These are phyloP conservation scores for Colletotrichum agaves DNA, from an alignment of 2,329 filamentous ascomycete species.

Conservation along the genomic window DNA sequence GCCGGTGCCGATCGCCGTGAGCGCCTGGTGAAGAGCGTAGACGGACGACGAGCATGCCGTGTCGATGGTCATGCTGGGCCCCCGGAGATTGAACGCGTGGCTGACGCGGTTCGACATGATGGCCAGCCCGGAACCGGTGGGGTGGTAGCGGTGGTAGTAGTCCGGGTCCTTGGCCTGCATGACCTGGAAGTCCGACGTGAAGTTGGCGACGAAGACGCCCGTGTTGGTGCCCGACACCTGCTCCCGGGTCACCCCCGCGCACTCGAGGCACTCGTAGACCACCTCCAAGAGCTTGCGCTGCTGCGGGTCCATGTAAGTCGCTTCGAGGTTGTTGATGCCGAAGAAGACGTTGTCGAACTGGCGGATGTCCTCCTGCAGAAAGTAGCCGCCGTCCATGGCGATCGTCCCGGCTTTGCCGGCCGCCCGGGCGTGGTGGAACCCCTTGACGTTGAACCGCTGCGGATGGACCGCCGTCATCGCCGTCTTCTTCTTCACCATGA, in stretches of 20 bases:
- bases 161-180: constrained; percentile 34
- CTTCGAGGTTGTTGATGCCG: constrained; percentile 50
- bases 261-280: constrained; percentile 53
- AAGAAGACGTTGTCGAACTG: constrained; percentile 53
- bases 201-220: constrained; percentile 45
- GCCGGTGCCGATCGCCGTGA: constrained; percentile 44
- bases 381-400: constrained; percentile 40
- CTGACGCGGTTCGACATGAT: constrained; percentile 52
- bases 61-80: constrained; percentile 46
- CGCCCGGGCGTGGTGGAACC: background rate
- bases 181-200: constrained; percentile 41
- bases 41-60: constrained; percentile 51
- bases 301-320: constrained; percentile 54
- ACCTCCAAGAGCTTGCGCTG: constrained; percentile 53
- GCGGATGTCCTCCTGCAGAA: constrained; percentile 43
- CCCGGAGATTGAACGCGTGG: constrained; percentile 43
- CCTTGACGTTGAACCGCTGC: background rate
- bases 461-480: background rate
- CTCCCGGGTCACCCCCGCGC: constrained; percentile 46
- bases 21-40: constrained; percentile 45
- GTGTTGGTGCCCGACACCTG: constrained; percentile 41
- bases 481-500: constrained; percentile 34
- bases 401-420: background rate
- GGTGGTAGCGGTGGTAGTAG: constrained; percentile 25
- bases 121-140: constrained; percentile 45